Evolutionary conservation across 768 basidiomycete species (phyloP).

Genomic region (Trametes cinnabarina): DNA sequence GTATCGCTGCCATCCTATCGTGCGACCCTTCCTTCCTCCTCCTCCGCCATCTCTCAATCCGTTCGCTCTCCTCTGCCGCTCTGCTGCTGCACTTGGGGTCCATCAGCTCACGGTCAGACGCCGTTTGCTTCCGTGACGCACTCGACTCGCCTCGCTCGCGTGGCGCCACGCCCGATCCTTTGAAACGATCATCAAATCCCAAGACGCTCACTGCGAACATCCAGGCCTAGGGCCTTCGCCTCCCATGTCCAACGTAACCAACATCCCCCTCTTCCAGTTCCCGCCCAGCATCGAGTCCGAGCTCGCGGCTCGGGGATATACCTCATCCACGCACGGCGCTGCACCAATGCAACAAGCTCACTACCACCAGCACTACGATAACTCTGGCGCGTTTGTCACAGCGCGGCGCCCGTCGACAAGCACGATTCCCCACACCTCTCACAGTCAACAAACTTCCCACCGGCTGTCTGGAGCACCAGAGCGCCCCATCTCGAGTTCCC

Average conservation of each 20-base stretch:
- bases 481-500: neutral
- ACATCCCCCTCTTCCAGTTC: conserved; percentile 18
- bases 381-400: neutral
- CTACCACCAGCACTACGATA: neutral
- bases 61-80: neutral
- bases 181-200: too few species aligned
- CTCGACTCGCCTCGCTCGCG: too few species aligned
- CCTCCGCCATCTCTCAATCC: neutral
- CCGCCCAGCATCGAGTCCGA: conserved; percentile 12
- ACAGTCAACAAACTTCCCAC: neutral
- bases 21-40: neutral
- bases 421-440: neutral
- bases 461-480: neutral
- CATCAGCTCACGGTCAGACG: too few species aligned
- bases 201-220: neutral
- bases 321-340: neutral
- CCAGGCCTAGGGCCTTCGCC: neutral
- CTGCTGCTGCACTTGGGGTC: too few species aligned
- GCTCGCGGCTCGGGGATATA: neutral
- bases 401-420: neutral
- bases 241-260: neutral
- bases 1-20: neutral
- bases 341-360: too few species aligned
- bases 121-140: neutral
- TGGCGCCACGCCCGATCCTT: neutral